phyloP scores from a whole-genome alignment of 352 stramenopile genomes.

The Plasmopara viticola region DNA sequence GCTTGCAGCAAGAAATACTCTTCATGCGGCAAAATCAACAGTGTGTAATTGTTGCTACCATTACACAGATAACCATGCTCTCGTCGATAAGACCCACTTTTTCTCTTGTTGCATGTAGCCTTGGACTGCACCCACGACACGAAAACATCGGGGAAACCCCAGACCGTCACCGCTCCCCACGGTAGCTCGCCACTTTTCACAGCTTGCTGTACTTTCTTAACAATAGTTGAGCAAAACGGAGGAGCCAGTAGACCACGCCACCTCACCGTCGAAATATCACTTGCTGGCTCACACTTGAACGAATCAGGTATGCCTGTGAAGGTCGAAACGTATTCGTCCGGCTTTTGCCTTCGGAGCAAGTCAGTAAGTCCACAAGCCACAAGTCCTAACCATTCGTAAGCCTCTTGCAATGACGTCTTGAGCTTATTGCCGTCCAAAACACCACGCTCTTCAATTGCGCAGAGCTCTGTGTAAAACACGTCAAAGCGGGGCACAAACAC shows the following conservation, averaged over 20 bases:
- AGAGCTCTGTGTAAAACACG: slow-evolving; percentile 28
- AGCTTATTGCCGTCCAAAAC: slow-evolving; percentile 21
- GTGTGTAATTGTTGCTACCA: slow-evolving; percentile 71
- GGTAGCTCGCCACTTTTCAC: slow-evolving; percentile 46
- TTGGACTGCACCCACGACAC: slow-evolving; percentile 59
- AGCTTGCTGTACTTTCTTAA: slow-evolving; percentile 43
- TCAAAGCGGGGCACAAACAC: slow-evolving; percentile 54
- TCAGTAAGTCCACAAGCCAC: slow-evolving; percentile 53
- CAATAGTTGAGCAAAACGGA: slow-evolving; percentile 43
- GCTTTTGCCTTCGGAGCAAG: slow-evolving; percentile 42
- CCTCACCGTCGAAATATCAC: slow-evolving; percentile 45
- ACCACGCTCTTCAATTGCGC: slow-evolving; percentile 1
- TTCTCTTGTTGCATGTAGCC: slow-evolving; percentile 17
- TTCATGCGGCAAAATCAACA: slow-evolving; percentile 60
- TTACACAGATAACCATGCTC: slow-evolving; percentile 75
- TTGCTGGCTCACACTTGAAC: slow-evolving; percentile 29
- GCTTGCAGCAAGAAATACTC: slow-evolving; percentile 72
- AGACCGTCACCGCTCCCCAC: slow-evolving; percentile 72
- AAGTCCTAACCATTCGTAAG: slow-evolving; percentile 74
- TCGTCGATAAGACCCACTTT: slow-evolving; percentile 18
- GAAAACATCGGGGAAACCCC: slow-evolving; percentile 68
- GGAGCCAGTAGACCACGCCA: slow-evolving; percentile 69
- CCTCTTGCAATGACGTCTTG: slow-evolving; percentile 34
- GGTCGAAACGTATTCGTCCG: slow-evolving; percentile 75
- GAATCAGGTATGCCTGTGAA: slow-evolving; percentile 43